Base-by-base conservation (phyloP, 345 rosid genomes). In the Citrus mangshanensis region DNA sequence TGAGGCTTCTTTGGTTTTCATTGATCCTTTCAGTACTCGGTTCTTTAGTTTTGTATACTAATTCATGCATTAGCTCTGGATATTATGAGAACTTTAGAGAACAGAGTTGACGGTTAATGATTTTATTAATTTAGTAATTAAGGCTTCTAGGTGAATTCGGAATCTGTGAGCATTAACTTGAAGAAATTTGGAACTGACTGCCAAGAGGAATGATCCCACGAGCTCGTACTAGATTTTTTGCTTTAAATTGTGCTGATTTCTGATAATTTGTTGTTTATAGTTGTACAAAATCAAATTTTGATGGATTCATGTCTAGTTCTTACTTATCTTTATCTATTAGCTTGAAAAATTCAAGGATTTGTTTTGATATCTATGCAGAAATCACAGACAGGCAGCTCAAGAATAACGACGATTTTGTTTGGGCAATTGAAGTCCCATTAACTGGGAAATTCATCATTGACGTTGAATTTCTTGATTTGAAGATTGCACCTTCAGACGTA, bases 391-490 rank as follows among this genome's bases (percentile, higher is more conserved):
- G 87, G 86, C 80, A 81, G 83, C 89, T 95, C 77, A 93, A 93
- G 91, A 88, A 77, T 40, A 91, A 84, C 79, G 91, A 95, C 38
- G 95, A 90, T 80, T 95, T 93, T 77, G 84, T 93, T 67, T 95
- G 99, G 99, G 85, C 85, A 0, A 81, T 93, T 74, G 98, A 95
- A 61, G 89, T 89, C 74, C 98, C 98, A 7, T 85, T 92, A 46
- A 89, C 92, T 0, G 99, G 98, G 27, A 93, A 89, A 87, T 81
- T 95, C 87, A 92, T 92, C 81, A 91, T 93, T 19, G 99, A 95
- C 72, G 91, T 95, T 7, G 99, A 95, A 77, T 95, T 95, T 73
- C 91, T 93, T 40, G 97, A 95, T 77, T 85, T 95, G 56, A 95
- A 95, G 83, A 85, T 86, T 72, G 82, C 90, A 74, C 86, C 97